Evolutionary conservation across 768 basidiomycete species (phyloP), one percentile per base, ranked within the genome.

Genomic region (Psilocybe azurescens): DNA sequence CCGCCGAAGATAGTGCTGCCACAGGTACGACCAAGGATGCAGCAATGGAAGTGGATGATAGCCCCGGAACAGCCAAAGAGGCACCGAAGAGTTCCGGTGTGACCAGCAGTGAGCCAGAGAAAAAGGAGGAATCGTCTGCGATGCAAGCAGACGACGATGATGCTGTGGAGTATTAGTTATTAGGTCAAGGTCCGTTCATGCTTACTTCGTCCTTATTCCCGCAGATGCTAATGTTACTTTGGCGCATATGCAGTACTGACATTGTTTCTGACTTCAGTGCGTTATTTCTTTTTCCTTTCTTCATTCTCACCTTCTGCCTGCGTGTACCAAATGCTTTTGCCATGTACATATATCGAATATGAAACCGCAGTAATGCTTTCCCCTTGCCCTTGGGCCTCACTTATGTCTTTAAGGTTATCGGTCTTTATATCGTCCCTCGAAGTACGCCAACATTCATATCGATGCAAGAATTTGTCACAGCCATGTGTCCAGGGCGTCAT

Each of bases 111-210:
- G 81, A 80, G 64, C 66, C 71, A 49, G 82, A 84, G 62, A 81
- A 81, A 69, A 85, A 86, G 68, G 86, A 86, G 53, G 85, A 86
- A 58, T 67, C 80, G 30, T 73, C 80, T 39, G 72, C 81, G 7
- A 82, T 84, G 76, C 86, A 83, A 65, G 87, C 85, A 53, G 89
- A 91, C 60, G 91, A 90, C 65, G 91, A 92, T 64, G 91, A 92
- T 70, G 91, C 89, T 10, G 89, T 93, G 49, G 91, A 93, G 77
- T 93, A 92, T 77, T 91, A 81, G 75, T 71, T 69, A 62, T 58
- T 65, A 67, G 63, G 61, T 70, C 67, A 63, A 68, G 68, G 71
- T 72, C 7, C 36, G 69, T 67, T 7, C n/a, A 50, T 16, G 30
- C n/a, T 36, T 47, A 28, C 54, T 9, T 49, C 28, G 1, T 16